Conservation (phyloP, 108 stramenopile species). For the Fragilaria crotonensis region DNA sequence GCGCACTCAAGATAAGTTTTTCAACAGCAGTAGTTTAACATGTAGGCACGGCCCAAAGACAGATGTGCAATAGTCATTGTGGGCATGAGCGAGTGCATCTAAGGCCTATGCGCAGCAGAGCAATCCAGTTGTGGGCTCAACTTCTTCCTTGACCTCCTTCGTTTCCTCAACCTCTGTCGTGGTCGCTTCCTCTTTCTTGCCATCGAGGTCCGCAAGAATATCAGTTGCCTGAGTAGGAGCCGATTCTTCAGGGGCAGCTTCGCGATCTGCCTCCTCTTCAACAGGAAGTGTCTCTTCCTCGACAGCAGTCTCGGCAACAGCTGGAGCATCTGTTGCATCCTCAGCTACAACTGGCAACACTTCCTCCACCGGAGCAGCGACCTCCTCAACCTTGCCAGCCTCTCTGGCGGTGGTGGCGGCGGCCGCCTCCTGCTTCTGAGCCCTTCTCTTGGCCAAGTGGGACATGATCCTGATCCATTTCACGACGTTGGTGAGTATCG, state of each 20-base stretch:
- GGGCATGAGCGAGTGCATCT: too few species aligned
- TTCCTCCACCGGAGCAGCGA: background rate
- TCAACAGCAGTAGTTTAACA: too few species aligned
- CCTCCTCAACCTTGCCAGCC: background rate
- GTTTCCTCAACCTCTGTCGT: background rate
- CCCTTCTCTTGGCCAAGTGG: background rate
- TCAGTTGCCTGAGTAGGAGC: background rate
- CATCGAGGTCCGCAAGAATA: background rate
- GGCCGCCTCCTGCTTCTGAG: background rate
- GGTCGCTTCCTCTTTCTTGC: background rate
- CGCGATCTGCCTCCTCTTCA: background rate
- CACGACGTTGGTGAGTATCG: background rate
- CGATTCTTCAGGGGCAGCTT: background rate
- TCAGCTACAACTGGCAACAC: background rate
- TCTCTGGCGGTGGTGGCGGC: background rate
- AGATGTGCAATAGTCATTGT: too few species aligned
- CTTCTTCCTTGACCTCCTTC: too few species aligned
- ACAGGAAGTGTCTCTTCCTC: background rate
- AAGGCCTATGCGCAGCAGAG: constrained; percentile 1
- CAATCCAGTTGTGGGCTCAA: background rate
- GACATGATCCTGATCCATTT: background rate
- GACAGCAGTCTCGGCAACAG: background rate
- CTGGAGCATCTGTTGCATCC: background rate
- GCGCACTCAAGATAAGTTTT: too few species aligned
- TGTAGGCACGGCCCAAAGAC: too few species aligned